Conservation (phyloP, 1,284 basidiomycete genomes). For the Coriolopsis trogii region DNA sequence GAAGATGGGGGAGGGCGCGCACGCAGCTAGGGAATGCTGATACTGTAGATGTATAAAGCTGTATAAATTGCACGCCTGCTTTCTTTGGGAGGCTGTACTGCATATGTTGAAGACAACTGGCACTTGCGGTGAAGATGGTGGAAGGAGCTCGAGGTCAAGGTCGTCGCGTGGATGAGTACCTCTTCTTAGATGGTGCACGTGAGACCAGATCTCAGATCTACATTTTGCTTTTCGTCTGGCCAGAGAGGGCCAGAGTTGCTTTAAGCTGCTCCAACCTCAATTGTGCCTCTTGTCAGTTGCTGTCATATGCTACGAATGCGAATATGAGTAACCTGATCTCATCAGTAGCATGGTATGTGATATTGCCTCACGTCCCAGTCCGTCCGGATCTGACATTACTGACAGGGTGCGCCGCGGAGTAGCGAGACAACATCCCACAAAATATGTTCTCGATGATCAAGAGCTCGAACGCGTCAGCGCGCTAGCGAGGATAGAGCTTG, state of each 20-base stretch:
- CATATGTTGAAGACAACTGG: no score
- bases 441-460: slow-evolving; percentile 90
- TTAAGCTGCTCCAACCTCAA: no score
- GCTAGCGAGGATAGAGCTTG: slow-evolving; percentile 86
- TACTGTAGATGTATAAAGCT: no score
- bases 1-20: no score
- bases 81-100: no score
- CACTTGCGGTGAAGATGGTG: no score
- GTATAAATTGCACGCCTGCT: no score
- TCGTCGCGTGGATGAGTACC: no score
- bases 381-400: slow-evolving; percentile 19
- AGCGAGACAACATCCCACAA: slow-evolving; percentile 76
- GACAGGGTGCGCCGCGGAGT: slow-evolving; percentile 86
- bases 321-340: slow-evolving; percentile 77
- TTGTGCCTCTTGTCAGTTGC: no score
- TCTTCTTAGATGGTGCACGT: no score
- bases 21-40: no score
- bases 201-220: slow-evolving; percentile 26
- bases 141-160: no score
- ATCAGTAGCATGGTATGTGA: slow-evolving; percentile 47
- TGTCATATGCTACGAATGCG: neutral
- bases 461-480: slow-evolving; percentile 92
- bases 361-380: neutral
- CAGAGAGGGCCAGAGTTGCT: neutral
- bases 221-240: slow-evolving; percentile 18